These are phyloP conservation scores for Talaromyces sp. DNA, from an alignment of 2,329 filamentous ascomycete species.

Conservation along the genomic window DNA sequence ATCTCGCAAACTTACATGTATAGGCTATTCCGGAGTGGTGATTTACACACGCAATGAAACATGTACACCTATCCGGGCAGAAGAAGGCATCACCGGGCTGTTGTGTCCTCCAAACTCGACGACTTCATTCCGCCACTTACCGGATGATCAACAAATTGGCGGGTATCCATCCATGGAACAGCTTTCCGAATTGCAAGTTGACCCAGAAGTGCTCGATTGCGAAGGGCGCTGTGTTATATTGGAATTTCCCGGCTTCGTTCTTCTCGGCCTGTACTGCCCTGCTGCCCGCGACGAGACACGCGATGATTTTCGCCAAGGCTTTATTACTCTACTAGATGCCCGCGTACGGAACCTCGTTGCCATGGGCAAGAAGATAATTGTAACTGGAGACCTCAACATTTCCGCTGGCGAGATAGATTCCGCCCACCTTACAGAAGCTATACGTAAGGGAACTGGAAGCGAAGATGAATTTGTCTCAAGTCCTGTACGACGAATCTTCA, in stretches of 20 bases:
- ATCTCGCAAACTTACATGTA: slow-evolving; percentile 17
- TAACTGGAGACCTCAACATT: slow-evolving; percentile 89
- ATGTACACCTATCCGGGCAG: slow-evolving; percentile 82
- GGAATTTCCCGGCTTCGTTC: slow-evolving; percentile 91
- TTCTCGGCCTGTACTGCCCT: slow-evolving; percentile 89
- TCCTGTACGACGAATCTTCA: slow-evolving; percentile 74
- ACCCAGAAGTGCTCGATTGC: slow-evolving; percentile 73
- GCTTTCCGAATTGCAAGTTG: slow-evolving; percentile 58
- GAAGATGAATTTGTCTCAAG: slow-evolving; percentile 69
- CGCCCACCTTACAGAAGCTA: slow-evolving; percentile 67
- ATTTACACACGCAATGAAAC: slow-evolving; percentile 88
- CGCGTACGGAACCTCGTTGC: slow-evolving; percentile 78
- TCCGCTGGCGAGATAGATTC: slow-evolving; percentile 67
- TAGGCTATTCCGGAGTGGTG: slow-evolving; percentile 91
- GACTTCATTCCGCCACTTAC: slow-evolving; percentile 70
- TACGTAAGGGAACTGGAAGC: slow-evolving; percentile 67
- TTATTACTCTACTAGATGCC: slow-evolving; percentile 74
- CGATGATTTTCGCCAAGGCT: slow-evolving; percentile 76
- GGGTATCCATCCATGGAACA: slow-evolving; percentile 76
- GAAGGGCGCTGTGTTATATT: slow-evolving; percentile 89
- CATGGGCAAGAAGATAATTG: slow-evolving; percentile 77
- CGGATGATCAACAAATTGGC: slow-evolving; percentile 72
- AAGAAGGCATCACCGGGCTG: slow-evolving; percentile 87
- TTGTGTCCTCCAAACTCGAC: slow-evolving; percentile 70
- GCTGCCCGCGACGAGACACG: slow-evolving; percentile 82